phyloP scores from a whole-genome alignment of 1,139 yeast genomes.

The Lodderomyces jiufengensis region DNA sequence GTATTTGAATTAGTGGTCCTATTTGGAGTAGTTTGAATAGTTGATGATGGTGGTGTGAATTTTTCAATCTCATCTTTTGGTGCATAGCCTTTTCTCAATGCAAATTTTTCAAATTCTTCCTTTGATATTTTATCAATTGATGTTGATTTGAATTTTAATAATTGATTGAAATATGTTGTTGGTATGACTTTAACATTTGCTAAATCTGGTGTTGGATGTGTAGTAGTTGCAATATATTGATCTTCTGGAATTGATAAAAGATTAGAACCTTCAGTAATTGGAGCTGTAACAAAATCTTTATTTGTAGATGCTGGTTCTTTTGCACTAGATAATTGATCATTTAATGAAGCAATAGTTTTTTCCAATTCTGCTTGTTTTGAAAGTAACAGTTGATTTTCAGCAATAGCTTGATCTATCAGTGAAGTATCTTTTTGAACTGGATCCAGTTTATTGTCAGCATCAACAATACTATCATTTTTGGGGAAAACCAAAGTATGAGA shows the following conservation, averaged over 20 bases:
- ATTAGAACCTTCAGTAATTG: slow-evolving; percentile 36
- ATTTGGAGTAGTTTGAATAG: background rate
- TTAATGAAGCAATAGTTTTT: too few species aligned
- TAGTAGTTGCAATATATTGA: slow-evolving; percentile 58
- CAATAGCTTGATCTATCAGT: too few species aligned
- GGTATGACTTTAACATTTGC: slow-evolving; percentile 62
- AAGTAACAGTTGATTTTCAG: too few species aligned
- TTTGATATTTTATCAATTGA: slow-evolving; percentile 45
- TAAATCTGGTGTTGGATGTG: slow-evolving; percentile 52
- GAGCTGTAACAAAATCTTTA: too few species aligned
- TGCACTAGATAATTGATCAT: background rate
- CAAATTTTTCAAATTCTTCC: slow-evolving; percentile 43
- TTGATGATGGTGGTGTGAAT: slow-evolving; percentile 2
- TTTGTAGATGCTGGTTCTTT: too few species aligned
- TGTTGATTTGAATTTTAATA: slow-evolving; percentile 42
- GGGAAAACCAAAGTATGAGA: too few species aligned
- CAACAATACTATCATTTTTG: too few species aligned
- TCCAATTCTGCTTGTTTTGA: too few species aligned
- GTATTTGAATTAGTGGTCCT: background rate
- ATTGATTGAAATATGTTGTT: slow-evolving; percentile 56
- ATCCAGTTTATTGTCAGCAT: too few species aligned
- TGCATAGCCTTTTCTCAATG: slow-evolving; percentile 47
- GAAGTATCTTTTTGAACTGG: too few species aligned
- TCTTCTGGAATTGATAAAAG: slow-evolving; percentile 52
- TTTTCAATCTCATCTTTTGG: slow-evolving; percentile 21